Evolutionary conservation across 2,329 filamentous ascomycete species (phyloP).

Genomic region (Sordariomycetes sp.): DNA sequence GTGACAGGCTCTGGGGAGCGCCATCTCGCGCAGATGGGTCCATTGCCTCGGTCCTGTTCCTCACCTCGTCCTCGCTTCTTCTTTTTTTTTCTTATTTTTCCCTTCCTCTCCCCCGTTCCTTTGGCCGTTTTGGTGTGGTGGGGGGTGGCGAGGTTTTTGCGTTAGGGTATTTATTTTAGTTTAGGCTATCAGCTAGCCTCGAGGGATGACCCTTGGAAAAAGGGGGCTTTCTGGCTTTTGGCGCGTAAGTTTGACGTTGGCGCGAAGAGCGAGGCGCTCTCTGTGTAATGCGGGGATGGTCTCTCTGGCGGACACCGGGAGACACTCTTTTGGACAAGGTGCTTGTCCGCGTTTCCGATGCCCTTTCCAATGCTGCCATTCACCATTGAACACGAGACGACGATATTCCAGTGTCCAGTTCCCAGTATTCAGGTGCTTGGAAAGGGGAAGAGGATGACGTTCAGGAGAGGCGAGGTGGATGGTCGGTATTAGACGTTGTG

Average conservation of each 20-base stretch:
- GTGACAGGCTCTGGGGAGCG: not conserved
- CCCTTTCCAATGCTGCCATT: not conserved
- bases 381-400: not conserved
- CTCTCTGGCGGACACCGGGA: not conserved
- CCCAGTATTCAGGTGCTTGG: not conserved
- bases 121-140: not conserved
- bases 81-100: not conserved
- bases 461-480: not conserved
- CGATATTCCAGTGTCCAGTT: not conserved
- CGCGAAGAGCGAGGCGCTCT: not conserved
- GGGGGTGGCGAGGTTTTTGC: not conserved
- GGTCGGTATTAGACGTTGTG: not conserved
- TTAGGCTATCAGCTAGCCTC: too few species aligned
- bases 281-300: not conserved
- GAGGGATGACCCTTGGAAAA: too few species aligned
- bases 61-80: too few species aligned
- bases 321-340: not conserved
- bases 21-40: not conserved
- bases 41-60: not conserved
- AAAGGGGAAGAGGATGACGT: not conserved
- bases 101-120: not conserved
- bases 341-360: not conserved
- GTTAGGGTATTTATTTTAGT: too few species aligned
- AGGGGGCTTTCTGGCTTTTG: too few species aligned
- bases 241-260: not conserved